Percentiles rank a stretch among this genome's conserved stretches.
Conservation (phyloP, 495 filamentous ascomycete genomes). For the Rhizodiscina lignyota region DNA sequence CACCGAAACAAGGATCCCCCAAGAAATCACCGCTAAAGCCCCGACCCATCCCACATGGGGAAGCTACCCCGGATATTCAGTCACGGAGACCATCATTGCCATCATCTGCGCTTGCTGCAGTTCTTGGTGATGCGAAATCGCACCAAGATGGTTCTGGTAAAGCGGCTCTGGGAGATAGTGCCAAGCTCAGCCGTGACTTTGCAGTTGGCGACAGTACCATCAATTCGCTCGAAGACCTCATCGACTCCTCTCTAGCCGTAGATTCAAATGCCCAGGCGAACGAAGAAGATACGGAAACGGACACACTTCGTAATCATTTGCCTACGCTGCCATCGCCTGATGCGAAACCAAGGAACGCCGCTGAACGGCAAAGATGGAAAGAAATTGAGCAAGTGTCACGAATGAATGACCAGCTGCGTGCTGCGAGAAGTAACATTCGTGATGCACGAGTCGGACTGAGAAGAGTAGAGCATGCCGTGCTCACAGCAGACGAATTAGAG, state of each 20-base stretch:
- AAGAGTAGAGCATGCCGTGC: slow-evolving; percentile 18
- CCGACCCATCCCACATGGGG: neutral
- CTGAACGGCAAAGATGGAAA: slow-evolving; percentile 17
- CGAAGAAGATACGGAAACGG: no score
- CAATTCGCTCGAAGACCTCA: slow-evolving; percentile 41
- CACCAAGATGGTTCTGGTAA: slow-evolving; percentile 1
- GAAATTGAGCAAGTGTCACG: slow-evolving; percentile 17
- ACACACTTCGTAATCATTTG: no score
- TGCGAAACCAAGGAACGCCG: no score
- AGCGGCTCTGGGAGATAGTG: slow-evolving; percentile 21
- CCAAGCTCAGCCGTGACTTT: no score
- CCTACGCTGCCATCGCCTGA: no score
- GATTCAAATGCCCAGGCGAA: neutral
- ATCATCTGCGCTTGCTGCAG: slow-evolving; percentile 24
- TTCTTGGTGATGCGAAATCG: slow-evolving; percentile 34
- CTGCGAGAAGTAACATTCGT: slow-evolving; percentile 19
- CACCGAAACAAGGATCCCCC: slow-evolving; percentile 7
- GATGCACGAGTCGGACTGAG: slow-evolving; percentile 20
- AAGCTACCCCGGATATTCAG: neutral
- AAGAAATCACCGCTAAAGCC: slow-evolving; percentile 1
- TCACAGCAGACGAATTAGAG: slow-evolving; percentile 5
- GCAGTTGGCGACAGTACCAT: slow-evolving; percentile 50
- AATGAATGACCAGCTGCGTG: slow-evolving; percentile 20
- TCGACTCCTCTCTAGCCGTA: slow-evolving; percentile 21
- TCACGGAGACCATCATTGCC: slow-evolving; percentile 8